Evolutionary conservation across 2,329 filamentous ascomycete species (phyloP), one percentile per base, ranked within the genome.

Genomic region (Trichoderma sp.): DNA sequence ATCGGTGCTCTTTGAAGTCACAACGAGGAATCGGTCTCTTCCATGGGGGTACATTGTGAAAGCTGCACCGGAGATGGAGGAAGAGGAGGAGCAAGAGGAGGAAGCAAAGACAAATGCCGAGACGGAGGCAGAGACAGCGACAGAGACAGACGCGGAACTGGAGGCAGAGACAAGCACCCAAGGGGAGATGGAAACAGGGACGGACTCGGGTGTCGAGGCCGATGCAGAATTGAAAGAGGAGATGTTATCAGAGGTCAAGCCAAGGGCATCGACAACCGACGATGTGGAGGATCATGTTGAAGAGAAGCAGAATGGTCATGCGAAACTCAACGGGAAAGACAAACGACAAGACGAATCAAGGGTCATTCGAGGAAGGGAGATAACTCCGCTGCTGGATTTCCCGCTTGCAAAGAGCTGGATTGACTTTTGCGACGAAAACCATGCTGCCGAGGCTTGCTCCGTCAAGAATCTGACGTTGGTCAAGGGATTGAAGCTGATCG

Each of bases 41-140:
- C 80, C 80, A 0, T 81, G 80, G 78, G 81, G 80, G 6, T 81
- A 81, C 72, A 78, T 82, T 47, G 74, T 82, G 43, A 78, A 75
- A 30, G 75, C 78, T 12, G 76, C 74, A 23, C 74, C 70, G 6
- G 57, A 68, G 17, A 34, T 36, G 23, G 61, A 50, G 28, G 28
- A 58, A 12, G 12, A 4, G 17, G 47, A 20, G 13, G 55, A 30
- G 9, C n/a, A 28, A 7, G 20, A 59, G 12, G 28, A 30, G n/a
- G 39, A 58, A 30, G 12, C 3, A 5, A 23, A 58, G 5, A 4
- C 28, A 8, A 15, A 68, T 6, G 12, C 32, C 3, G n/a, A 13
- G 32, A 13, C 15, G 23, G 55, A 28, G 26, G 6, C 53, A 9
- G 53, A 59, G 34, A 30, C 50, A 2, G 32, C 15, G 26, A 36